A percentile compares a stretch with the other conserved stretches of the same genome.
Conservation (phyloP, 2,329 filamentous ascomycete species). For the Davidsoniella eucalypti region DNA sequence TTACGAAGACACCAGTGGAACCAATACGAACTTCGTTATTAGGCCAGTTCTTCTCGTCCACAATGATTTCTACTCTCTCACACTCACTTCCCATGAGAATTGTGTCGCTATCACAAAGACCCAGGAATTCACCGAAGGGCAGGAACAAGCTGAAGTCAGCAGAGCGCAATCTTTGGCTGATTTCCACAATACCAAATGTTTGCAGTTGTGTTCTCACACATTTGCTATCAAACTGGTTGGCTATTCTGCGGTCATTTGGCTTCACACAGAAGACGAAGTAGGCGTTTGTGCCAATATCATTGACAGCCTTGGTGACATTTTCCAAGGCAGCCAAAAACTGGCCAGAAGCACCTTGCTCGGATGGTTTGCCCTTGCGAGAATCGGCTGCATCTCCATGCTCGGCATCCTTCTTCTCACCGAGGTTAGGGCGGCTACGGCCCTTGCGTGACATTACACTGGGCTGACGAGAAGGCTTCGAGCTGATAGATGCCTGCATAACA, state of each 20-base stretch:
- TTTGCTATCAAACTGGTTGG: constrained; percentile 98
- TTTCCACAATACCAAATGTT: constrained; percentile 90
- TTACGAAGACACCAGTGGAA: constrained; percentile 86
- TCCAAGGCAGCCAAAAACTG: constrained; percentile 84
- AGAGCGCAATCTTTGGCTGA: constrained; percentile 80
- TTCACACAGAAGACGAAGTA: constrained; percentile 98
- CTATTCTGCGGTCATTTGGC: constrained; percentile 89
- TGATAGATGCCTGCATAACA: constrained; percentile 90
- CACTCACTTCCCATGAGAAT: constrained; percentile 80
- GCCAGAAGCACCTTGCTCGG: constrained; percentile 73
- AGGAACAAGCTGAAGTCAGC: constrained; percentile 94
- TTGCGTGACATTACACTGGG: constrained; percentile 84
- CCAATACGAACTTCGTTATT: constrained; percentile 80
- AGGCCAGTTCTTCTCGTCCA: constrained; percentile 87
- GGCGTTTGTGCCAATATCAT: constrained; percentile 66
- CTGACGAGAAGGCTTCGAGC: constrained; percentile 82
- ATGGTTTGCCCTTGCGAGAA: constrained; percentile 23
- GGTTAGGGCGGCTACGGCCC: constrained; percentile 23
- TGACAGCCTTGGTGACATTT: constrained; percentile 77
- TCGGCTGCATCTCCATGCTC: constrained; percentile 28
- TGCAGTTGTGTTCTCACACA: constrained; percentile 91
- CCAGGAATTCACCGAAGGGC: constrained; percentile 89
- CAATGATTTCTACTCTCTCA: constrained; percentile 79
- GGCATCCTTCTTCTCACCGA: constrained; percentile 18
- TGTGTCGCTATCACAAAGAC: constrained; percentile 67